Evolutionary conservation across 192 early-diverging fungal genomes (phyloP), one percentile per base, ranked within the genome.

Genomic region (Funneliformis geosporum): DNA sequence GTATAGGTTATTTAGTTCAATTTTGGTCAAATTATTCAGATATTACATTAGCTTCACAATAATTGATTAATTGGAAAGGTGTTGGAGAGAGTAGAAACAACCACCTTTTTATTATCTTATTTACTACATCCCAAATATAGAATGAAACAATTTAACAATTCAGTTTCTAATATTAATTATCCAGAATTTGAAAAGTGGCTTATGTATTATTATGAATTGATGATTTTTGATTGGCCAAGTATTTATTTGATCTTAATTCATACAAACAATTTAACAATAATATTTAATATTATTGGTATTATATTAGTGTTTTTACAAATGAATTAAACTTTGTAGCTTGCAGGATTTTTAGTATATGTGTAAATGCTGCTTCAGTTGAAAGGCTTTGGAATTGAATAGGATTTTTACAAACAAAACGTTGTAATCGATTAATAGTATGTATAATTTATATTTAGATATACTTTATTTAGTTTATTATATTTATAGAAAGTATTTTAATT

Each of bases 161-260:
- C 68, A 21, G 28, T 4, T 42, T 71, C 28, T 21, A 73, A 46
- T 46, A 28, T 59, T 33, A 73, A 50, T 23, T 73, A 73, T 73
- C 1, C 46, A 14, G 23, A 8, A 42, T 39, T 73, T 21, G 47
- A 8, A 8, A 18, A 11, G 5, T 73, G 72, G 72, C 46, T 70
- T 21, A 70, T 70, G 25, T 70, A 70, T 70, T 70, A 70, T 28
- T 73, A 73, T 11, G 68, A 70, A 70, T 70, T 70, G 3, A 70
- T 70, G 5, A 70, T 70, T 70, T 70, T 43, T 42, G 33, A 8
- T 0, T 40, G 5, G 25, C 9, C 6, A 0, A 59, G 16, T 74
- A 74, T 74, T 39, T 25, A 42, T 71, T 71, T 71, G 69, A 71
- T 23, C 7, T n/a, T 46, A 42, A 71, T 71, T 1, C 16, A 21